Base-by-base conservation (phyloP, 2,329 filamentous ascomycete species). In the Boeremia lycopersici region DNA sequence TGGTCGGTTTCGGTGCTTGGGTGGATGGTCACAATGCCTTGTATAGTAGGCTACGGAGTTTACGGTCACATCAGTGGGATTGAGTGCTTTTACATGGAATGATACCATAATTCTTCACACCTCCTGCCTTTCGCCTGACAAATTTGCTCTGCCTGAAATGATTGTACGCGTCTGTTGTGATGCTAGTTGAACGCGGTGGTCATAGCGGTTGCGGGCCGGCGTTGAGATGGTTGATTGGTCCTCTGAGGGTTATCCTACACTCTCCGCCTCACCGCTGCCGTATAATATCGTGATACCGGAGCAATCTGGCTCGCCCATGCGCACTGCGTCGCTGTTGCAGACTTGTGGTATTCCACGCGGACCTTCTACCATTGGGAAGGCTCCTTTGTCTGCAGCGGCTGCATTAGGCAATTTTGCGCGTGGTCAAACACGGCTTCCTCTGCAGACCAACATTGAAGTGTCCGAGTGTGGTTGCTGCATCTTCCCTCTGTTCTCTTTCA, bases 1-100 rank as follows among this genome's bases (percentile, higher is more conserved):
- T 66, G 88, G 83, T 36, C 79, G 91, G 52, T 81, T 86, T 57
- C 90, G 90, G 70, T 69, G 68, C 68, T 69, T 61, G 61, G 64
- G 64, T 64, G 68, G 65, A 68, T 68, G 65, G 66, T 70, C 62
- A 71, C 52, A 53, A 58, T 56, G 66, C 65, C 68, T 68, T 70
- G 67, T 68, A 70, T 62, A 62, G 63, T 64, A 71, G 68, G 68
- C 68, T 68, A 49, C 62, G 68, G 68, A 71, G 68, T 71, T 71
- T 34, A 70, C 65, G 68, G 66, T 68, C 59, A 68, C 58, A 65
- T 64, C 63, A 65, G 59, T 57, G 48, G 56, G 58, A 58, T 68
- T 44, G 59, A 59, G 57, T 68, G 63, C 57, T 67, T 68, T 64
- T 63, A 53, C 62, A 67, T 61, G 63, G 63, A 71, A 71, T 71